Conservation (phyloP, 768 basidiomycete species). For the Rhodotorula kratochvilovae region DNA sequence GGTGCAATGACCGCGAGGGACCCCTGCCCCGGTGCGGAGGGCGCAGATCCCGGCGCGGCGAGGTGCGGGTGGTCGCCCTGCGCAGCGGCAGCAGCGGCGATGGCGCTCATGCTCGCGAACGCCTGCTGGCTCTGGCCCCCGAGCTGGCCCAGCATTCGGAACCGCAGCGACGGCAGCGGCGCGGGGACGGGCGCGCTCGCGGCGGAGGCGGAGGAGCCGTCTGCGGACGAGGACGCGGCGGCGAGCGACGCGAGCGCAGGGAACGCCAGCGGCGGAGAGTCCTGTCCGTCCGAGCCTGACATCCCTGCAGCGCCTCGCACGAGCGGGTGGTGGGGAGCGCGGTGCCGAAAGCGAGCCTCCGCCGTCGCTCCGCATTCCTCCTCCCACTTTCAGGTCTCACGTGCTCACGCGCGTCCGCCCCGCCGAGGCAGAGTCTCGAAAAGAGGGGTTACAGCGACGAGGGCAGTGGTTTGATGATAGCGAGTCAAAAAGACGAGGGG, state of each 20-base stretch:
- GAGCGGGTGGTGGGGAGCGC: too few relatives aligned
- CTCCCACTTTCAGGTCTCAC: too few relatives aligned
- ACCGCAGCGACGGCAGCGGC: neutral
- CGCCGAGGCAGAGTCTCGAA: neutral
- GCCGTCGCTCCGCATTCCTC: too few relatives aligned
- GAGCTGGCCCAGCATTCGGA: neutral
- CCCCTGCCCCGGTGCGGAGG: too few relatives aligned
- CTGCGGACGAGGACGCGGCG: neutral
- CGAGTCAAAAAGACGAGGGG: neutral
- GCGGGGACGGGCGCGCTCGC: neutral
- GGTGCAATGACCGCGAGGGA: neutral
- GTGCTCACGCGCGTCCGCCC: too few relatives aligned
- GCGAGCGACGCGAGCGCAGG: slow-evolving; percentile 7
- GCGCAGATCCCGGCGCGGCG: too few relatives aligned
- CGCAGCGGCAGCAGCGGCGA: neutral
- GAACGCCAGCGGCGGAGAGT: neutral
- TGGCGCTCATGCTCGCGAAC: neutral
- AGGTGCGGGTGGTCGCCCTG: neutral
- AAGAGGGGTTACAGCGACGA: neutral
- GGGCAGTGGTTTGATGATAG: neutral
- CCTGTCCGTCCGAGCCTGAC: neutral
- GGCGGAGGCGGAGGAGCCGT: neutral
- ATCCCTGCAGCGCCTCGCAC: neutral
- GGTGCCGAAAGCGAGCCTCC: too few relatives aligned
- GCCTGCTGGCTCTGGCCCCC: neutral